Conservation (phyloP, 768 basidiomycete genomes). For the Udeniomyces megalosporus region DNA sequence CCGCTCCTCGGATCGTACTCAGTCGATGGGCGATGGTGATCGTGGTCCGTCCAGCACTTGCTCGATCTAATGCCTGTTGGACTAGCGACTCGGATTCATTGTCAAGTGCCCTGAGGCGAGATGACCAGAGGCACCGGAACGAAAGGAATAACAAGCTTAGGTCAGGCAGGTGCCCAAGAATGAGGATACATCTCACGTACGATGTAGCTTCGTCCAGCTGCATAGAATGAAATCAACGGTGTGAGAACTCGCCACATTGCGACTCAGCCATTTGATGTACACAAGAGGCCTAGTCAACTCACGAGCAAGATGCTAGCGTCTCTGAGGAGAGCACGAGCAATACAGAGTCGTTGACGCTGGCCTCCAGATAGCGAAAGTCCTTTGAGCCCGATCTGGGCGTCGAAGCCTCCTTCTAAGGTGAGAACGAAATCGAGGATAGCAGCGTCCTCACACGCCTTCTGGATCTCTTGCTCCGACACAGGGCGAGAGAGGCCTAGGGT, state of each 20-base stretch:
- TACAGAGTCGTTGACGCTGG: conserved; percentile 27
- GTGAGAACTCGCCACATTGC: neutral
- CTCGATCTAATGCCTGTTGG: conserved; percentile 24
- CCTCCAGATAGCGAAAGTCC: conserved; percentile 25
- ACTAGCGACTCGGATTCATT: conserved; percentile 23
- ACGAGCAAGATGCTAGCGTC: conserved; percentile 26
- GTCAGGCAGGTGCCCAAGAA: neutral
- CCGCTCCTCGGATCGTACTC: neutral
- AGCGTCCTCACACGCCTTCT: conserved; percentile 1
- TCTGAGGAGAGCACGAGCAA: conserved; percentile 26
- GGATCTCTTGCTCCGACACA: conserved; percentile 4
- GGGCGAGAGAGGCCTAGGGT: neutral
- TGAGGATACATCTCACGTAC: neutral
- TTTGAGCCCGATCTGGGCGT: conserved; percentile 26
- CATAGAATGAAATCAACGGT: neutral
- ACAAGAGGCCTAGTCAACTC: conserved; percentile 16
- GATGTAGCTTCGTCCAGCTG: conserved; percentile 4
- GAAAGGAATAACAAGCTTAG: neutral
- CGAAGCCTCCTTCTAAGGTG: conserved; percentile 22
- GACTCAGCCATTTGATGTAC: neutral
- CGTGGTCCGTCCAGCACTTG: conserved; percentile 22
- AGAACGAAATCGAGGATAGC: conserved; percentile 1
- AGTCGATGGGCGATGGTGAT: conserved; percentile 28
- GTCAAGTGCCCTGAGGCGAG: conserved; percentile 21
- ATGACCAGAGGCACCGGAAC: neutral